phyloP scores from a whole-genome alignment of 2,329 filamentous ascomycete species.

The Cordyceps javanica region DNA sequence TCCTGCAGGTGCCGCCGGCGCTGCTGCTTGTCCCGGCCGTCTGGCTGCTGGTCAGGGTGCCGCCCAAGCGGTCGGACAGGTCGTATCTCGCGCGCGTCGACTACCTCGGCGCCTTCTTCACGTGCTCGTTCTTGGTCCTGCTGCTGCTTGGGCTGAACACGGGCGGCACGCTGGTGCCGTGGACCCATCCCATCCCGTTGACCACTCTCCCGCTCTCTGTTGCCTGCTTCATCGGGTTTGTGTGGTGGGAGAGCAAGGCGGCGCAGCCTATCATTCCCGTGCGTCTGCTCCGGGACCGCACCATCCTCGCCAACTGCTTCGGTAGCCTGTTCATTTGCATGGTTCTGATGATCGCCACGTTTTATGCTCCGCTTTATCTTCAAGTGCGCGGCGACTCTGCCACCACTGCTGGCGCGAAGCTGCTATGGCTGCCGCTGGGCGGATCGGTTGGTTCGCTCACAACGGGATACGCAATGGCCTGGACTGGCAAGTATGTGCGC shows the following conservation, averaged over 20 bases:
- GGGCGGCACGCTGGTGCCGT: slow-evolving; percentile 76
- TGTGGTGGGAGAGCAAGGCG: slow-evolving; percentile 65
- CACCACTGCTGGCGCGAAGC: slow-evolving; percentile 60
- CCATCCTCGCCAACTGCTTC: slow-evolving; percentile 67
- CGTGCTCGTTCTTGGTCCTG: slow-evolving; percentile 57
- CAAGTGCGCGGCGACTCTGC: too few relatives aligned
- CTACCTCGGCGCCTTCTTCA: slow-evolving; percentile 59
- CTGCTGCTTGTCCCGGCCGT: slow-evolving; percentile 31
- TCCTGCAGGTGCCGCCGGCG: slow-evolving; percentile 52
- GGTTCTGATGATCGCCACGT: slow-evolving; percentile 63
- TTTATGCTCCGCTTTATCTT: slow-evolving; percentile 73
- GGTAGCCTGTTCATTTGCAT: too few relatives aligned
- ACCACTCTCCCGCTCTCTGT: slow-evolving; percentile 61
- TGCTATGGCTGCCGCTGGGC: slow-evolving; percentile 17
- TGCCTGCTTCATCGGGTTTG: slow-evolving; percentile 56
- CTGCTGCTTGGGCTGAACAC: slow-evolving; percentile 74
- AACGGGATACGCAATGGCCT: background rate
- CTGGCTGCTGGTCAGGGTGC: slow-evolving; percentile 61
- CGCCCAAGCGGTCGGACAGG: slow-evolving; percentile 63
- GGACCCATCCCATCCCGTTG: slow-evolving; percentile 72
- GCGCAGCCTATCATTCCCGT: slow-evolving; percentile 78
- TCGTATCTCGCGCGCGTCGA: slow-evolving; percentile 71
- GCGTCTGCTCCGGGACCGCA: slow-evolving; percentile 66
- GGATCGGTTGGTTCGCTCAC: background rate
- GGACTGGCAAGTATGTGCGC: background rate